These are phyloP conservation scores for Saturnispora halmiae DNA, from an alignment of 805 yeast species.

Conservation along the genomic window DNA sequence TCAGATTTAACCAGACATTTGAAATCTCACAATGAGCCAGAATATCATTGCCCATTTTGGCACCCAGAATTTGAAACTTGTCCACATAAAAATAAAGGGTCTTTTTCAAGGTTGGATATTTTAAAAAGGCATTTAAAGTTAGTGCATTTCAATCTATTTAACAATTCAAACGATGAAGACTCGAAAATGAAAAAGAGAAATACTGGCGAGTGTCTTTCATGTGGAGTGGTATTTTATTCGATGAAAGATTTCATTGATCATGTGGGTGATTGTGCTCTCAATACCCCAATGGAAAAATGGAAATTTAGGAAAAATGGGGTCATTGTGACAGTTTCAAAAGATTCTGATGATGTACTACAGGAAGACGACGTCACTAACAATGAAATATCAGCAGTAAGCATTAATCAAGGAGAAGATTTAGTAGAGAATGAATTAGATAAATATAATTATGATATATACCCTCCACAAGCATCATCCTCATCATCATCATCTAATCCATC, in stretches of 20 bases:
- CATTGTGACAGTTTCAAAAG: slow-evolving; percentile 24
- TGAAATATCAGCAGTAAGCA: no score
- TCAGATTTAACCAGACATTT: slow-evolving; percentile 62
- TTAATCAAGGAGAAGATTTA: no score
- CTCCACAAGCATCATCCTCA: background rate
- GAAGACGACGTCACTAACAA: background rate
- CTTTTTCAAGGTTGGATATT: slow-evolving; percentile 66
- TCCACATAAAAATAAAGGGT: slow-evolving; percentile 63
- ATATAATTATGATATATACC: no score
- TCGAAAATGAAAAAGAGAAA: background rate
- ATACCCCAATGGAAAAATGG: slow-evolving; percentile 29
- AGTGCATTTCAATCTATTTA: slow-evolving; percentile 50
- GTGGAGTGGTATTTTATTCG: slow-evolving; percentile 46
- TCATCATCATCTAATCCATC: background rate
- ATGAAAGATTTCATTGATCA: slow-evolving; percentile 56
- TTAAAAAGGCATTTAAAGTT: slow-evolving; percentile 61
- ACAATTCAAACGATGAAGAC: background rate
- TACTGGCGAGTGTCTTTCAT: slow-evolving; percentile 56
- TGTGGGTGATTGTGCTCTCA: slow-evolving; percentile 50
- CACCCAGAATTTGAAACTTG: slow-evolving; percentile 52
- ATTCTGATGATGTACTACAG: slow-evolving; percentile 3
- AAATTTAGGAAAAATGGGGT: slow-evolving; percentile 27
- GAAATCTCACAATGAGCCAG: slow-evolving; percentile 58
- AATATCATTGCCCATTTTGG: slow-evolving; percentile 69
- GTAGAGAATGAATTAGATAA: background rate